Evolutionary conservation across 2,329 filamentous ascomycete genomes (phyloP).

Genomic region (Diaporthe velutina): DNA sequence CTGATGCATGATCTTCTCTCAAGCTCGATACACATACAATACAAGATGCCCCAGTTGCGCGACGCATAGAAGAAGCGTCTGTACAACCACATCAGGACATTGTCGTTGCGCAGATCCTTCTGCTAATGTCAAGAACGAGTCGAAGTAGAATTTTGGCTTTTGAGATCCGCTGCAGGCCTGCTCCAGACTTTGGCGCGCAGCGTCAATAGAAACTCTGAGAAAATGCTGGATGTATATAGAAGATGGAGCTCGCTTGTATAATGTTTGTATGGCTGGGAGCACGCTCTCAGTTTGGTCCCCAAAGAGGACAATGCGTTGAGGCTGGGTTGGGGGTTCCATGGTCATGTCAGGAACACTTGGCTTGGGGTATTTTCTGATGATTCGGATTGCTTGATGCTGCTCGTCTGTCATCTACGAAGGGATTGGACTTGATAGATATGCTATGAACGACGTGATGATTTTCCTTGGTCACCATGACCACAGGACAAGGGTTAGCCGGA

Average conservation of each 20-base stretch:
- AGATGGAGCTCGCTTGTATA: slow-evolving; percentile 11
- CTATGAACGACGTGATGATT: neutral
- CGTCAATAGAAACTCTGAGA: neutral
- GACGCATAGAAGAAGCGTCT: slow-evolving; percentile 15
- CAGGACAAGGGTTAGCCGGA: neutral
- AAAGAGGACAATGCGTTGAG: neutral
- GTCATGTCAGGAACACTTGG: slow-evolving; percentile 2
- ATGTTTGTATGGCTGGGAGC: neutral
- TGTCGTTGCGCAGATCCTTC: neutral
- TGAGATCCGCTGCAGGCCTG: neutral
- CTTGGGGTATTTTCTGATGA: neutral
- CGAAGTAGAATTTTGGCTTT: neutral
- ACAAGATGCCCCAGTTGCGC: slow-evolving; percentile 21
- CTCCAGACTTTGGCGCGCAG: slow-evolving; percentile 6
- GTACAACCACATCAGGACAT: slow-evolving; percentile 12
- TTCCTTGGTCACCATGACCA: neutral
- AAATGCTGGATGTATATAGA: slow-evolving; percentile 15
- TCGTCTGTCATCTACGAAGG: neutral
- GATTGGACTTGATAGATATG: slow-evolving; percentile 4
- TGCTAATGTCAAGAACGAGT: slow-evolving; percentile 9
- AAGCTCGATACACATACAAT: neutral
- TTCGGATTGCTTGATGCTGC: neutral
- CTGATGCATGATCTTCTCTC: fast-evolving
- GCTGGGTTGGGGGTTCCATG: neutral
- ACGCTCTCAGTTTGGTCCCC: slow-evolving; percentile 25